Conservation (phyloP, 2,329 filamentous ascomycete species). For the Colletotrichum siamense region DNA sequence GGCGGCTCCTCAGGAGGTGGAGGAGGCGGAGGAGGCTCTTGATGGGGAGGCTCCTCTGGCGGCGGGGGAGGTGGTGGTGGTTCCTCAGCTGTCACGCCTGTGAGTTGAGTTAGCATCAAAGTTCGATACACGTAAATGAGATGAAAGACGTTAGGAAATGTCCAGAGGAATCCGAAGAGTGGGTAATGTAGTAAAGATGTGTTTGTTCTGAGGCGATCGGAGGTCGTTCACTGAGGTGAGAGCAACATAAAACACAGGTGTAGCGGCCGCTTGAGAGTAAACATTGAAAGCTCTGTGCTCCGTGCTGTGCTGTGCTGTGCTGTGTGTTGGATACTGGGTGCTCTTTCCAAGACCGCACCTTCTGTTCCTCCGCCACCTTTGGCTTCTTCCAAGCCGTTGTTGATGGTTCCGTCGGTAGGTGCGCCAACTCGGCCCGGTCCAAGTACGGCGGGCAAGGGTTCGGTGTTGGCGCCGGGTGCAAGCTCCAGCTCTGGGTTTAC, state of each 20-base stretch:
- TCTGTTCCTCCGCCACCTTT: background rate
- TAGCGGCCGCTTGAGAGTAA: background rate
- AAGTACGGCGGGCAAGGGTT: background rate
- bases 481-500: background rate
- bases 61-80: background rate
- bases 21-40: background rate
- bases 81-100: background rate
- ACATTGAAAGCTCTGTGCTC: background rate
- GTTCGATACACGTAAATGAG: background rate
- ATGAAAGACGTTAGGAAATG: conserved; percentile 4
- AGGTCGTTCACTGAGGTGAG: background rate
- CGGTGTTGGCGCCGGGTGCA: background rate
- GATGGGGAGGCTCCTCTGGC: background rate
- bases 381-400: background rate
- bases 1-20: background rate
- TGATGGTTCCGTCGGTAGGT: background rate
- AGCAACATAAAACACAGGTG: background rate
- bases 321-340: background rate
- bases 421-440: background rate
- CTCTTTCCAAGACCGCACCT: background rate
- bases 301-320: conserved; percentile 2
- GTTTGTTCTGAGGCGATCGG: background rate
- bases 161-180: background rate
- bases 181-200: background rate
- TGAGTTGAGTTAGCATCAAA: background rate